Base-by-base conservation (phyloP, 1,284 basidiomycete genomes). In the Trametes pubescens region DNA sequence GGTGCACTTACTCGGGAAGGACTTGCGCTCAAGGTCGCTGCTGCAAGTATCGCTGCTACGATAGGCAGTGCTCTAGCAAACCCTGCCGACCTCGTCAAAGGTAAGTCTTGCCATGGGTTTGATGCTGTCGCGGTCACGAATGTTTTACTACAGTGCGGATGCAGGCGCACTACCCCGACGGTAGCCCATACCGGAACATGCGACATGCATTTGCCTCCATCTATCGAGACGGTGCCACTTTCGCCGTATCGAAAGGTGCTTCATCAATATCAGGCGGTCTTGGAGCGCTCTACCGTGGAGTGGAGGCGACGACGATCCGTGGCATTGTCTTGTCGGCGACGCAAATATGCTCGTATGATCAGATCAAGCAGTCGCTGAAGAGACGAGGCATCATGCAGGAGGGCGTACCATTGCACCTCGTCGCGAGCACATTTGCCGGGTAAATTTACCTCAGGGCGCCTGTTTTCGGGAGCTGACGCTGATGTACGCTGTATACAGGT, bases 271-370 rank as follows among this genome's bases (percentile, higher is more conserved):
- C 64, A 6, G 76, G 76, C 9, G 77, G 78, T 16, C 44, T 79
- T 21, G 69, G 71, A 1, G 67, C 78, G 40, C 70, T 80, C 11
- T 80, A 77, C 53, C 74, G 77, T 5, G 79, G 79, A n/a, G 75
- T 75, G 10, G 71, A 73, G 40, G 76, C 79, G 54, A 80, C 78
- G 40, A 79, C 77, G 14, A 66, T 74, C 14, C 75, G 79, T 4
- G 79, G 78, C 2, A 71, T 79, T 46, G 72, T 79, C 10, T 69
- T 80, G 37, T 76, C 78, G 2, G 74, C 72, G 26, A 77, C 76
- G 16, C 79, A 80, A 65, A 78, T 80, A 24, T 77, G 76, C 58
- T 76, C 78, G 22, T 80, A 80, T 60, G 78, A 80, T 62, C 78
- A 79, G 67, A 70, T 76, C 48, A 80, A 80, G 68, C 78, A 80